Evolutionary conservation across 495 filamentous ascomycete species (phyloP).

Genomic region (Bombardia bombarda): DNA sequence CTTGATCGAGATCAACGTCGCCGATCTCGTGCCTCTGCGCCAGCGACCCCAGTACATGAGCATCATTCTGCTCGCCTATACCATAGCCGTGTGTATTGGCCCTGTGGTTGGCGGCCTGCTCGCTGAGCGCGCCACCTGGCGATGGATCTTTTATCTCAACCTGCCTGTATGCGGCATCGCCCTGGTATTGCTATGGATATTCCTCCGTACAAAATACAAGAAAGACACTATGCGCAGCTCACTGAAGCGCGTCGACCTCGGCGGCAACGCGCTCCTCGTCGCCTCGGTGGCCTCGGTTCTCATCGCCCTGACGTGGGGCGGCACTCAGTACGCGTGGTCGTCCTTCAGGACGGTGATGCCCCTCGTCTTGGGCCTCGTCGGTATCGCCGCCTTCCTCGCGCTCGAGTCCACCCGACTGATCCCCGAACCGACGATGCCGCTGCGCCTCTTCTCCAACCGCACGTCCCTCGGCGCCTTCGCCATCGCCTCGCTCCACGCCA

Average conservation of each 20-base stretch:
- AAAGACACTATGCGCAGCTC: conserved; percentile 10
- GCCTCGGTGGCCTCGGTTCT: conserved; percentile 19
- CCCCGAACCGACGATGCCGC: conserved; percentile 28
- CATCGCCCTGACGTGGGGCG: conserved; percentile 13
- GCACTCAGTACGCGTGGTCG: conserved; percentile 18
- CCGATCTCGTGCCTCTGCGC: conserved; percentile 64
- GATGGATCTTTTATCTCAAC: conserved; percentile 31
- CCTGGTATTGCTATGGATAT: conserved; percentile 17
- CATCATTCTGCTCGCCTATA: conserved; percentile 51
- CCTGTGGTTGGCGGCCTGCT: conserved; percentile 67
- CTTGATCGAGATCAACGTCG: conserved; percentile 60
- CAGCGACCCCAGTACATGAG: conserved; percentile 46
- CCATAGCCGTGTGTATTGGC: conserved; percentile 55
- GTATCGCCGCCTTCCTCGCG: conserved; percentile 13
- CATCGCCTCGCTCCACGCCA: conserved; percentile 1
- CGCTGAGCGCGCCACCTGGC: conserved; percentile 33
- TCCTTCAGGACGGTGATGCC: conserved; percentile 23
- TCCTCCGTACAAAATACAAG: conserved; percentile 24
- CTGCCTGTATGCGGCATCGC: conserved; percentile 22
- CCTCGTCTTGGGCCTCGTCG: conserved; percentile 15
- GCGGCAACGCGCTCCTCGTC: conserved; percentile 25
- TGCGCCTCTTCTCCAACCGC: conserved; percentile 19
- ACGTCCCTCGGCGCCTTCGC: conserved; percentile 37
- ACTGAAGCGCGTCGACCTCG: conserved; percentile 14
- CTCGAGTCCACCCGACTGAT: conserved; percentile 18